Evolutionary conservation across 164 flowering plant species (phyloP).

Genomic region (Vitis riparia): DNA sequence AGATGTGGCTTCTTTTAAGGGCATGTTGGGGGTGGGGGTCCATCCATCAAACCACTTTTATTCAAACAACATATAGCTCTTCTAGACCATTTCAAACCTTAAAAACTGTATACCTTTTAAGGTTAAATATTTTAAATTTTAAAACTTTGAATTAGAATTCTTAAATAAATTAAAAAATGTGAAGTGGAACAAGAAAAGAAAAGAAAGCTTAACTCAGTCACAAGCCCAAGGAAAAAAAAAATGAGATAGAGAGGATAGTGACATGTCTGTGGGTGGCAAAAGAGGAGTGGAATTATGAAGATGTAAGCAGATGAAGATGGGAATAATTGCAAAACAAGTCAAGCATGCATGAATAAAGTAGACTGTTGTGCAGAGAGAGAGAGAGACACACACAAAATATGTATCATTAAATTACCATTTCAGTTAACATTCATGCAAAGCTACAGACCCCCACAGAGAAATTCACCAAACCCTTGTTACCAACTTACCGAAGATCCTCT

Average conservation of each 20-base stretch:
- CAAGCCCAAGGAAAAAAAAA: constrained; percentile 7
- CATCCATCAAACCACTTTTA: constrained; percentile 15
- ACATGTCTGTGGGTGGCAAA: constrained; percentile 35
- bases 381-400: not conserved
- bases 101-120: no score
- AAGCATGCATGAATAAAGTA: constrained; percentile 44
- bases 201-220: not conserved
- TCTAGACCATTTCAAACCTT: no score
- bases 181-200: not conserved
- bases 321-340: constrained; percentile 51
- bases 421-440: constrained; percentile 15
- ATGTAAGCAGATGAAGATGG: constrained; percentile 24
- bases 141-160: no score
- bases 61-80: not conserved
- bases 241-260: constrained; percentile 29
- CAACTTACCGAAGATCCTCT: not conserved
- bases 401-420: constrained; percentile 36
- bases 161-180: not conserved
- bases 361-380: constrained; percentile 12
- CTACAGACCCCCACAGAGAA: constrained; percentile 2
- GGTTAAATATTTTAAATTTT: no score
- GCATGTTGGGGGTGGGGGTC: constrained; percentile 16
- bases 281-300: constrained; percentile 34
- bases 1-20: constrained; percentile 16
- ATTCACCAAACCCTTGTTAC: not conserved